Evolutionary conservation across 192 early-diverging fungal genomes (phyloP).

Genomic region (Mortierella hygrophila): DNA sequence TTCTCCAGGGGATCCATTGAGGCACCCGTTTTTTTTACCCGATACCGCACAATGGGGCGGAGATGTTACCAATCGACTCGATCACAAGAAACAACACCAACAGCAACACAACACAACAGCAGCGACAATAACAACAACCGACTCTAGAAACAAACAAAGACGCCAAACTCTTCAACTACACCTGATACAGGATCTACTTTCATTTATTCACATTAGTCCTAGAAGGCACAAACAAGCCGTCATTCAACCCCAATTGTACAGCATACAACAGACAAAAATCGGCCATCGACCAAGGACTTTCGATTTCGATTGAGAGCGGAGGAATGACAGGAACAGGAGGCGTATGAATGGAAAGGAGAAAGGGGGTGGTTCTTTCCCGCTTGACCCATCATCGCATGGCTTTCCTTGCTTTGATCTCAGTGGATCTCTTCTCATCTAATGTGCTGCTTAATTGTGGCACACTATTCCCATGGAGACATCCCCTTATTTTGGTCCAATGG

Average conservation of each 20-base stretch:
- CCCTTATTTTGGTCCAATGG: not conserved
- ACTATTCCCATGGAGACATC: not conserved
- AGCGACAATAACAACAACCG: not conserved
- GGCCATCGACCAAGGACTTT: not conserved
- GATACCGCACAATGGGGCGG: not conserved
- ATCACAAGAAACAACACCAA: not conserved
- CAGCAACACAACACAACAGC: not conserved
- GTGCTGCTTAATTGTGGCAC: not conserved
- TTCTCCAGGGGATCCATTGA: not conserved
- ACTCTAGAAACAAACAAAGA: not conserved
- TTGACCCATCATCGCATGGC: not conserved
- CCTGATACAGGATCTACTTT: conserved; percentile 1
- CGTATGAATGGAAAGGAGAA: not conserved
- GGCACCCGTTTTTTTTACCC: not conserved
- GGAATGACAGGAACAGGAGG: not conserved
- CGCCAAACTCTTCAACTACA: not conserved
- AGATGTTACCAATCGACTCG: not conserved
- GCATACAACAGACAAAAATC: not conserved
- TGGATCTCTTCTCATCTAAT: no score
- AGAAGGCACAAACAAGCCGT: not conserved
- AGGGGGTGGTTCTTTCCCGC: not conserved
- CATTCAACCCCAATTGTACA: not conserved
- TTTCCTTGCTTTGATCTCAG: no score
- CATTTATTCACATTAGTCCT: not conserved
- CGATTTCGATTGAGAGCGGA: not conserved